phyloP scores from a whole-genome alignment of 139 green algal genomes.

The Protoeuglena noctilucae region DNA sequence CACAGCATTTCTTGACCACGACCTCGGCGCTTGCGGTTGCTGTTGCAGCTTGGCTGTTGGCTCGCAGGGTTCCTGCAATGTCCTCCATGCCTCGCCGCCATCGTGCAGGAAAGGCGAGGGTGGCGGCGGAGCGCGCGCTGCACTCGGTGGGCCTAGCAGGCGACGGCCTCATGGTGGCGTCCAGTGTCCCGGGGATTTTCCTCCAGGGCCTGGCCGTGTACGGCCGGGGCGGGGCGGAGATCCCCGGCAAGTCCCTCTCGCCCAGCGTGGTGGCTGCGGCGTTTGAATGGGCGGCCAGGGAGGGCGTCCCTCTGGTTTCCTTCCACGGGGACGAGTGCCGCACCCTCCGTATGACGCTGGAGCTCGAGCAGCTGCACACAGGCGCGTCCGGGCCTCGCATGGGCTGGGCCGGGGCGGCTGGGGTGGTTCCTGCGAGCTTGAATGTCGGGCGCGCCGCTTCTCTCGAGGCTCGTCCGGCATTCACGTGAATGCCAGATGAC shows the following conservation, averaged over 20 bases:
- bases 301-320: conserved; percentile 21
- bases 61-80: no score
- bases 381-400: no score
- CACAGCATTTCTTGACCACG: no score
- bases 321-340: conserved; percentile 78
- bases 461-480: no score
- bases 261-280: conserved; percentile 35
- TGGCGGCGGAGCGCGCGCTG: conserved; percentile 53
- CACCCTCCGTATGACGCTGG: conserved; percentile 45
- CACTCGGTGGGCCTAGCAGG: conserved; percentile 35
- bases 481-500: no score
- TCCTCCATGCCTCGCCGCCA: no score
- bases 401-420: no score
- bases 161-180: conserved; percentile 39
- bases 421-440: no score
- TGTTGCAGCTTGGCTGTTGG: no score
- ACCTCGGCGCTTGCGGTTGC: no score
- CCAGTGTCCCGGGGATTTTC: conserved; percentile 54
- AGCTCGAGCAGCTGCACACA: conserved; percentile 35
- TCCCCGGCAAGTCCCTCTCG: conserved; percentile 15
- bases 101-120: conserved; percentile 86
- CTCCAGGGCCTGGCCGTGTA: conserved; percentile 65
- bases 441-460: no score
- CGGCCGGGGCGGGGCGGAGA: conserved; percentile 16
- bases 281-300: conserved; percentile 26